Conservation (phyloP, 73 alveolate species). For the Tetrahymena thermophila region DNA sequence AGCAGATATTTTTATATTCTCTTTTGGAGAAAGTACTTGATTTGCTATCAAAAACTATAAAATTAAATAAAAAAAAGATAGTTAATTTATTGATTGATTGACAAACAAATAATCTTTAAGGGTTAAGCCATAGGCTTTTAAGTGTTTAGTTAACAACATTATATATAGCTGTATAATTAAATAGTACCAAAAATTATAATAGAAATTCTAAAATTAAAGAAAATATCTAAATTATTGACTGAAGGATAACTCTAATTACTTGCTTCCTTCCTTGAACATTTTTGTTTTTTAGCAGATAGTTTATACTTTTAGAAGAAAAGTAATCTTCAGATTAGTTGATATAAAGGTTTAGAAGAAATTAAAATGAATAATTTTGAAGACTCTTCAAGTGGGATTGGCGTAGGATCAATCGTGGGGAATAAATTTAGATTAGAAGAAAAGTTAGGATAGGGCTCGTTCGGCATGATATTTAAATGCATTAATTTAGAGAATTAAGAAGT, state of each 20-base stretch:
- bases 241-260: neutral
- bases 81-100: neutral
- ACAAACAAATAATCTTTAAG: neutral
- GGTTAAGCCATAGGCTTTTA: neutral
- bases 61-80: too few species aligned
- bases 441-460: constrained; percentile 39
- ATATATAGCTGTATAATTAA: neutral
- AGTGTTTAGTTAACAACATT: neutral
- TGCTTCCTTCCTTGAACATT: neutral
- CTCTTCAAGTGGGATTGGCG: neutral
- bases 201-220: too few species aligned
- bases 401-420: constrained; percentile 25
- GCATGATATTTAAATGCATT: constrained; percentile 26
- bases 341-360: neutral
- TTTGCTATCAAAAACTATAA: neutral
- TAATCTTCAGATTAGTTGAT: neutral
- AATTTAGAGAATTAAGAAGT: constrained; percentile 34
- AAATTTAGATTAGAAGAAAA: constrained; percentile 28
- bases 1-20: neutral
- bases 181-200: neutral
- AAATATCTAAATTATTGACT: neutral
- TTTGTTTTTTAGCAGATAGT: neutral
- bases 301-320: neutral
- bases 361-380: neutral
- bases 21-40: too few species aligned